Evolutionary conservation across 2,329 filamentous ascomycete species (phyloP), one percentile per base, ranked within the genome.

Genomic region (Pseudodiploospora longispora): DNA sequence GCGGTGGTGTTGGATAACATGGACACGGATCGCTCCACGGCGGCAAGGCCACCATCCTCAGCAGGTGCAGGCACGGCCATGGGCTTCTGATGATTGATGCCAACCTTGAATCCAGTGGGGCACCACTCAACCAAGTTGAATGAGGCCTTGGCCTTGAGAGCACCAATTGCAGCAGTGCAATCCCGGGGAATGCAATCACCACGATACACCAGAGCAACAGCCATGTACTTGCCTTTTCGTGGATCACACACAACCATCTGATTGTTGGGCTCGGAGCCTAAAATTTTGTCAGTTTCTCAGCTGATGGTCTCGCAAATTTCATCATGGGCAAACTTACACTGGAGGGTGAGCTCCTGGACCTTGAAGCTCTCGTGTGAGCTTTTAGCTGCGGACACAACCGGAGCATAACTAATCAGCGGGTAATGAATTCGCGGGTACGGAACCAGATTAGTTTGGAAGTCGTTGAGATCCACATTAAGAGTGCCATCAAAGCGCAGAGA

Each of bases 361-460:
- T 87, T 88, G 80, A 90, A 90, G 72, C 84, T 87, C 73, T 93
- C 87, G 61, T 93, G 87, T 39, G 82, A 78, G 66, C 84, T 87
- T 77, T 86, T 87, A 71, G 77, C 74, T 47, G 80, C 79, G 27
- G 81, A 85, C 52, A 85, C 74, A 55, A 86, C 82, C 30, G 82
- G 82, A 8, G 82, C 80, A 60, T 85, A 85, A 69, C 78, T 82
- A 69, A 85, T 83, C 38, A 85, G 68, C 42, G 82, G 82, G 66
- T 84, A 86, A 71, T 85, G 82, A 53, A 86, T 85, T 63, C 82
- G 80, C 32, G 82, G 82, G 65, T 83, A 85, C 28, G 82, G 82
- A 42, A 85, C 82, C 67, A 86, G 61, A 71, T 85, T 85, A 63
- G 82, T 85, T 74, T 85, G 82, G 75, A 86, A 85, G 69, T 85